Evolutionary conservation across 352 stramenopile species (phyloP), one percentile per base, ranked within the genome.

Genomic region (Pythium periplocum): DNA sequence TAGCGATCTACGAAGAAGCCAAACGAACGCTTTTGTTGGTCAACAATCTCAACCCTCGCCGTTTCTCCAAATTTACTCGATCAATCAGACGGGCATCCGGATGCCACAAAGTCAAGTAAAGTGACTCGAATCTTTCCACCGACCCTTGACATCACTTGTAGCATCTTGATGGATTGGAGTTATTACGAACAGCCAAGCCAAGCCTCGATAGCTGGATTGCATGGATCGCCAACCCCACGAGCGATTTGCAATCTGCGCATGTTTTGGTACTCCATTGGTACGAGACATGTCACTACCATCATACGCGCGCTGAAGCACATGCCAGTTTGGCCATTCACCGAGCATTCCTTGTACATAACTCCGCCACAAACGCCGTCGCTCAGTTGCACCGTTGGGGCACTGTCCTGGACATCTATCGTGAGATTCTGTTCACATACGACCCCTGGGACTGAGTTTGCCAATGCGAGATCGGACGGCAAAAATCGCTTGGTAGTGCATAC

Each of bases 271-370:
- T 45, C 17, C 8, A 30, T 17, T n/a, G 35, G 33, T 1, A 53
- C 26, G 10, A 64, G 41, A 35, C 61, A 68, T 7, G 42, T 30
- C 38, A 64, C 33, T 5, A 56, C 41, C 37, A 53, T 11, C 55
- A 64, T 64, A 8, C 61, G 51, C 0, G 33, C 52, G n/a, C 53
- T 59, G 57, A 47, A 68, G 56, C 61, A 68, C 3, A 68, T 61
- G 0, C 61, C 56, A 9, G n/a, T 9, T 33, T 9, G 33, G n/a
- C 40, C 39, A 4, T 45, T n/a, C 31, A 56, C 6, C 6, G 40
- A 35, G 54, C 59, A 66, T 9, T 62, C 26, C 49, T 53, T 58
- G 53, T 52, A 66, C 53, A 51, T 57, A 17, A 62, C 38, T 1
- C 59, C 59, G 2, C 59, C 59, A 34, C 53, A 67, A 3, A 37